Base-by-base conservation (phyloP, 2,329 filamentous ascomycete species). In the Talaromyces verruculosus region DNA sequence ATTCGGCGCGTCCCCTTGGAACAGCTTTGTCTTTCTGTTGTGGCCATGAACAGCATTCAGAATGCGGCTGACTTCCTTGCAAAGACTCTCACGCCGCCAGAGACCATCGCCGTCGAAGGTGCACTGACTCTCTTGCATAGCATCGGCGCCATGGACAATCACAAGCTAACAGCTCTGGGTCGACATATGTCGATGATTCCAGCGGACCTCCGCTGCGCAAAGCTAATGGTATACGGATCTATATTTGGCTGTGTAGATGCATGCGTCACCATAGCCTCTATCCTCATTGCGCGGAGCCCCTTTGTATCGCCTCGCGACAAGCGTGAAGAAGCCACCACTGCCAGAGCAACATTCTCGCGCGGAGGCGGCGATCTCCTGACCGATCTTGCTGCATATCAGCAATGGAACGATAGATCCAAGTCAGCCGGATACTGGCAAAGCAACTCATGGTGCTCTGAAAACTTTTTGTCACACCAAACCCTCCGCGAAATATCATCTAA, bases 101-200 rank as follows among this genome's bases (percentile, higher is more conserved):
- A 92, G 67, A 90, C 87, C 33, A 83, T 90, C 2, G 94, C 95
- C 11, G 92, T 99, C 19, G 91, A 95, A 71, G 92, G 91, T 17
- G 95, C 95, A 0, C 83, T 99, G 69, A 86, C 83, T 69, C 84
- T 96, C 65, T 83, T 99, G 3, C 85, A 87, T 13, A 86, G 93
- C 10, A 96, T 99, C 84, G 95, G 95, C 35, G 94, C 93, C 0
- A 83, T 98, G 15, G 91, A 95, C 71, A 91, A 91, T 53, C 88
- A 92, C 65, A 90, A 92, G 72, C 84, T 99, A 47, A 98, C 95
- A 0, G 93, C 93, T 2, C 88, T 99, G 57, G 95, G 95, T 45
- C 89, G 91, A 63, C 95, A 98, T 79, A 84, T 99, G n/a, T 91
- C 93, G 19, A 92, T 96, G 87, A 93, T 99, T 61, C 95, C 95